Conservation (phyloP, 257 asterid species). For the Solanum sparsipilum region DNA sequence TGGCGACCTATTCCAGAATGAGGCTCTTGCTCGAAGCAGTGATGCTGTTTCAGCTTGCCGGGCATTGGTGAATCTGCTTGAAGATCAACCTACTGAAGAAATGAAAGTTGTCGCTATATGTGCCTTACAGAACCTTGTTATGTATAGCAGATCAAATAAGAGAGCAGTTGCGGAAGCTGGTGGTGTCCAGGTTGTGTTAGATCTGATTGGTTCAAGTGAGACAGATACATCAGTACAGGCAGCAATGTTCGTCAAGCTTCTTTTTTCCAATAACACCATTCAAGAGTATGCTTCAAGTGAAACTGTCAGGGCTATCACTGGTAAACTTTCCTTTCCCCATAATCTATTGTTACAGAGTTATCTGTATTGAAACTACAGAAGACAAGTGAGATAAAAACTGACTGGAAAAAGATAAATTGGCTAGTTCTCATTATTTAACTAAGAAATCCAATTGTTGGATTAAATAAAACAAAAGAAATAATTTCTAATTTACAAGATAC, state of each 20-base stretch:
- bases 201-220: constrained; percentile 86
- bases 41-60: constrained; percentile 98
- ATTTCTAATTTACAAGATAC: neutral
- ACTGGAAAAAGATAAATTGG: neutral
- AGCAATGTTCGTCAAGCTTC: constrained; percentile 93
- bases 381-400: neutral
- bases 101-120: constrained; percentile 98
- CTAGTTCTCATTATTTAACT: neutral
- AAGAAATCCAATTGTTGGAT: neutral
- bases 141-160: constrained; percentile 89
- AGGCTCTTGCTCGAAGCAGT: constrained; percentile 81
- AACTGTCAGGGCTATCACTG: constrained; percentile 97
- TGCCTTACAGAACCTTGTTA: constrained; percentile 90
- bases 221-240: constrained; percentile 96
- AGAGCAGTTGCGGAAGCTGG: constrained; percentile 99
- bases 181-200: constrained; percentile 96
- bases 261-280: constrained; percentile 84
- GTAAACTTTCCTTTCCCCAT: constrained; percentile 24
- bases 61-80: constrained; percentile 91
- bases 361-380: neutral
- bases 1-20: constrained; percentile 93
- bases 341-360: neutral
- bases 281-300: constrained; percentile 99
- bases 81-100: constrained; percentile 99
- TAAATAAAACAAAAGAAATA: neutral